Evolutionary conservation across 495 filamentous ascomycete genomes (phyloP), one percentile per base, ranked within the genome.

Genomic region (Tetracladium setigerum): DNA sequence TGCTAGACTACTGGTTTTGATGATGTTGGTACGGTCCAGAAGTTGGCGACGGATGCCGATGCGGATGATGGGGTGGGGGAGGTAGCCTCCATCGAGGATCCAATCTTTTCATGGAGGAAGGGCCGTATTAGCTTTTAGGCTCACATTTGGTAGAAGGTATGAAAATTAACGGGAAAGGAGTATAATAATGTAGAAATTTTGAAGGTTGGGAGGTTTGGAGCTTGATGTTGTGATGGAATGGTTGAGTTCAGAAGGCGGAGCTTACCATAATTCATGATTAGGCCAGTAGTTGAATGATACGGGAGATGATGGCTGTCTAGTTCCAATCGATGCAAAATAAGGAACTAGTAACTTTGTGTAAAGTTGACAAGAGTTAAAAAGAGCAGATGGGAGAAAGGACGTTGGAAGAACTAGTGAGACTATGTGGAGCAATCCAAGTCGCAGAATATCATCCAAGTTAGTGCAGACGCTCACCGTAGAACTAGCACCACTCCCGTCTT

Each of bases 21-120:
- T 76, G 27, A 60, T 63, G 27, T 55, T 56, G 10, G 76, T 60
- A 8, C 81, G 78, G 47, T 75, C 62, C 8, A 56, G 59, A 14
- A 83, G 66, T 61, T 82, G 74, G 7, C 60, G 64, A 15, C 78
- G 69, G 54, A 80, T 79, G 10, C 76, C 75, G 14, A 73, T 35
- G 17, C 77, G 77, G 46, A 84, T 75, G 33, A 82, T 50, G 15
- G 67, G 46, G 37, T 79, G 67, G 11, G 78, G 78, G n/a, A 83
- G 62, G 60, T 73, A 74, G 44, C 79, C 79, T 35, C 64, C 60
- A 56, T 83, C 79, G 10, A 82, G 67, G 45, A 80, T 58, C 68
- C 69, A 72, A 41, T 74, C 68, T 65, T 36, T n/a, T 3, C 3
- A 36, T 4, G 34, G 34, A 36, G 34, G 22, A 27, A 7, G 22